These are phyloP conservation scores for Flaveria sonorensis DNA, from an alignment of 129 eudicot genomes.

Conservation along the genomic window DNA sequence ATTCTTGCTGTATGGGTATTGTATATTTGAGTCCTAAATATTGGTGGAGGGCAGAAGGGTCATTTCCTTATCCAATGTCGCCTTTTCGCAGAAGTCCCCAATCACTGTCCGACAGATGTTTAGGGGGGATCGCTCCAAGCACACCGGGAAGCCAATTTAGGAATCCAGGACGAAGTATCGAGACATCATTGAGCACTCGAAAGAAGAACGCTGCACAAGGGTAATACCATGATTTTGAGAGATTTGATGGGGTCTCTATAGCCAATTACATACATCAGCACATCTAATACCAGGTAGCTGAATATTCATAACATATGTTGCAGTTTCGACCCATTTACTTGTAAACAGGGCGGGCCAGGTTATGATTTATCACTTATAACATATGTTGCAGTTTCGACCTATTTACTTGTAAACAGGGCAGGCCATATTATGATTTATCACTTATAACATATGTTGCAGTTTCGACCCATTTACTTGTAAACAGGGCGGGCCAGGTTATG, in stretches of 20 bases:
- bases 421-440: not conserved
- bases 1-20: conserved; percentile 72
- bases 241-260: conserved; percentile 47
- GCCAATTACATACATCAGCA: conserved; percentile 39
- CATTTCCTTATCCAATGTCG: conserved; percentile 24
- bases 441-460: too few species aligned
- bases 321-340: not conserved
- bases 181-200: conserved; percentile 22
- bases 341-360: not conserved
- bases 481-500: not conserved
- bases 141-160: conserved; percentile 22
- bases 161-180: conserved; percentile 34
- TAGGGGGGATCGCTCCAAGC: conserved; percentile 15
- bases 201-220: conserved; percentile 33
- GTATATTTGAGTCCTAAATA: conserved; percentile 87
- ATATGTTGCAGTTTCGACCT: not conserved
- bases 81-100: conserved; percentile 46
- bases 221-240: conserved; percentile 32
- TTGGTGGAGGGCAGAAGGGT: conserved; percentile 81
- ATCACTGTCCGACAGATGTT: conserved; percentile 13
- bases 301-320: not conserved
- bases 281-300: conserved; percentile 43
- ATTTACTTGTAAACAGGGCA: not conserved
- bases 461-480: not conserved
- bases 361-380: not conserved